Conservation (phyloP, 805 yeast species). For the Yarrowia hollandica region DNA sequence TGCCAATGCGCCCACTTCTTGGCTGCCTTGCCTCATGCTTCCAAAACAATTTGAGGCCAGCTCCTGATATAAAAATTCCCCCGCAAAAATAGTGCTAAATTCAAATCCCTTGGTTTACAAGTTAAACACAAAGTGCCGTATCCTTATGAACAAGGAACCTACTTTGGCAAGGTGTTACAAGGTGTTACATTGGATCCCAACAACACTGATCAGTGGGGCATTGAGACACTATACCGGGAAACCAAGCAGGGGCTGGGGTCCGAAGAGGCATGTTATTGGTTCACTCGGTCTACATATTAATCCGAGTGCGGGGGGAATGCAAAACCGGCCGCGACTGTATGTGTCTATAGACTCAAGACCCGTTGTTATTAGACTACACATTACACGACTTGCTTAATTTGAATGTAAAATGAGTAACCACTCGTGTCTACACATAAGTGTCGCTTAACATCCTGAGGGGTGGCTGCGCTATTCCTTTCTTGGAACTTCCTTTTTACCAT, state of each 20-base stretch:
- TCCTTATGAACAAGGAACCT: background rate
- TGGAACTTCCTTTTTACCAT: too few relatives aligned
- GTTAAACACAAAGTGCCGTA: conserved; percentile 4
- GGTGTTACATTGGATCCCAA: too few relatives aligned
- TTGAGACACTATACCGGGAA: background rate
- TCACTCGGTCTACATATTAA: background rate
- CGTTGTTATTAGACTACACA: background rate
- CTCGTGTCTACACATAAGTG: background rate
- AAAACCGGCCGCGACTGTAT: too few relatives aligned
- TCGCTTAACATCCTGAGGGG: too few relatives aligned
- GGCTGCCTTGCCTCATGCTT: conserved; percentile 12
- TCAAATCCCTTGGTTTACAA: background rate
- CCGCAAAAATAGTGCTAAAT: background rate
- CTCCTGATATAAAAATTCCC: background rate
- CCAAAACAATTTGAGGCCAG: background rate
- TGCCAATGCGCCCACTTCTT: conserved; percentile 9
- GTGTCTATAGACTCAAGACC: too few relatives aligned
- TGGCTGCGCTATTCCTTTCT: too few relatives aligned
- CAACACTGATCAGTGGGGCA: too few relatives aligned
- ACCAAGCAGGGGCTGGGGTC: background rate
- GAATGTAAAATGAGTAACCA: background rate
- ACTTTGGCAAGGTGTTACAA: background rate
- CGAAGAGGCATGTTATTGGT: background rate
- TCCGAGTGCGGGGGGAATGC: background rate
- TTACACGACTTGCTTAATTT: conserved; percentile 8